Evolutionary conservation across 257 asterid genomes (phyloP).

Genomic region (Paulownia fortunei): DNA sequence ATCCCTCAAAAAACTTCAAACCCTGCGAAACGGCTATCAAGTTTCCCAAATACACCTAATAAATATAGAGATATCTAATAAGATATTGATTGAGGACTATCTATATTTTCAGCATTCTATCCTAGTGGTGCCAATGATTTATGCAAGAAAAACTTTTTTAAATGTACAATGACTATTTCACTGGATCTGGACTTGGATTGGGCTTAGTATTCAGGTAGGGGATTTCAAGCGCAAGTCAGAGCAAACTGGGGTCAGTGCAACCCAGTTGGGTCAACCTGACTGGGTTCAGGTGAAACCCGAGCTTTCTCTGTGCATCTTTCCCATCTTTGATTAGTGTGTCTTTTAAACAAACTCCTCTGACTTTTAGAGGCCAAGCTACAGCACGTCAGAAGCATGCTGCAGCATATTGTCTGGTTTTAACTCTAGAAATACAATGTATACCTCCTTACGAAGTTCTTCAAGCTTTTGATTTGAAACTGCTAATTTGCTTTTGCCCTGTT

Average conservation of each 20-base stretch:
- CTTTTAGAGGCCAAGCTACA: conserved; percentile 13
- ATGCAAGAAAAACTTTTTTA: not conserved
- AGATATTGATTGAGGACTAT: not conserved
- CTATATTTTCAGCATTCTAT: not conserved
- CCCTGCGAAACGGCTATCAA: not conserved
- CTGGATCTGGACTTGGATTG: not conserved
- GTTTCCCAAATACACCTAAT: too few relatives aligned
- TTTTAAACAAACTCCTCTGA: conserved; percentile 8
- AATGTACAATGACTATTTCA: not conserved
- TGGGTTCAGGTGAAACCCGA: not conserved
- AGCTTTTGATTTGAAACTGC: conserved; percentile 61
- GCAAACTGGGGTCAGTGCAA: conserved; percentile 7
- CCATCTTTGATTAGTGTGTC: not conserved
- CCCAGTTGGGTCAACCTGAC: not conserved
- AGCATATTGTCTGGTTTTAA: conserved; percentile 11
- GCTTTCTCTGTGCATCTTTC: not conserved
- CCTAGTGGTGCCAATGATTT: not conserved
- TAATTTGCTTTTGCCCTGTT: conserved; percentile 55
- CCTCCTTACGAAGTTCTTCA: conserved; percentile 78
- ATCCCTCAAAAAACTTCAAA: not conserved
- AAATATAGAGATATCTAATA: conserved; percentile 2
- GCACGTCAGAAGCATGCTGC: conserved; percentile 22
- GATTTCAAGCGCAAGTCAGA: not conserved
- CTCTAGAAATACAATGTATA: conserved; percentile 28
- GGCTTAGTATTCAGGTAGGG: not conserved